These are phyloP conservation scores for Brassica carinata DNA, from an alignment of 345 rosid genomes.

Conservation along the genomic window DNA sequence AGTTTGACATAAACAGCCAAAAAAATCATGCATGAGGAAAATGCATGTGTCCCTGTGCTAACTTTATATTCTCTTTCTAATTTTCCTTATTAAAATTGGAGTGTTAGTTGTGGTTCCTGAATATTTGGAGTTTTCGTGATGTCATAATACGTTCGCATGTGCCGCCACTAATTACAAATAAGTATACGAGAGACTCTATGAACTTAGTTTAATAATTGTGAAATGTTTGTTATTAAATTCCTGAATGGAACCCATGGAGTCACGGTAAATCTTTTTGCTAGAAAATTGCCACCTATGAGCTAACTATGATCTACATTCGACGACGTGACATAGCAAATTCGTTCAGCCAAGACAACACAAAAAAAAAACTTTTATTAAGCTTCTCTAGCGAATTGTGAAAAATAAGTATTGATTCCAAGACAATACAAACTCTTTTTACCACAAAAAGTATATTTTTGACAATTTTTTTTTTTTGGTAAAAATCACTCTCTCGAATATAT, in stretches of 20 bases:
- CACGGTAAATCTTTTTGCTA: not conserved
- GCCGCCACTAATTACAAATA: conserved; percentile 13
- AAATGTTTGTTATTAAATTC: not conserved
- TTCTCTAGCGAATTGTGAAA: not conserved
- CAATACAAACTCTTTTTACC: not conserved
- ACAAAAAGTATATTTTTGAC: not conserved
- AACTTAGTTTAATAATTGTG: not conserved
- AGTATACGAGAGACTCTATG: conserved; percentile 2
- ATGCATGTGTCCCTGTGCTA: conserved; percentile 25
- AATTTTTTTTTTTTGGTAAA: too few species aligned
- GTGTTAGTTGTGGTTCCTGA: not conserved
- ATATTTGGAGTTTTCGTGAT: conserved; percentile 11
- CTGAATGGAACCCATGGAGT: not conserved
- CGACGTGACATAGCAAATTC: too few species aligned
- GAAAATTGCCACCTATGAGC: not conserved
- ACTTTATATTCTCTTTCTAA: not conserved
- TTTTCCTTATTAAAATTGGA: not conserved
- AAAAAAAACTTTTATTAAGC: not conserved
- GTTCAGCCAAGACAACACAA: too few species aligned
- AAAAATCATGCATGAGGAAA: conserved; percentile 35
- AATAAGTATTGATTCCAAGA: not conserved
- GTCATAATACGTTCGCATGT: conserved; percentile 12
- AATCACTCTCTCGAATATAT: not conserved
- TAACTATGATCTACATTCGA: not conserved
- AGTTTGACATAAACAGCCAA: not conserved